These are phyloP conservation scores for Ligustrum vulgare DNA, from an alignment of 257 asterid genomes.

Conservation along the genomic window DNA sequence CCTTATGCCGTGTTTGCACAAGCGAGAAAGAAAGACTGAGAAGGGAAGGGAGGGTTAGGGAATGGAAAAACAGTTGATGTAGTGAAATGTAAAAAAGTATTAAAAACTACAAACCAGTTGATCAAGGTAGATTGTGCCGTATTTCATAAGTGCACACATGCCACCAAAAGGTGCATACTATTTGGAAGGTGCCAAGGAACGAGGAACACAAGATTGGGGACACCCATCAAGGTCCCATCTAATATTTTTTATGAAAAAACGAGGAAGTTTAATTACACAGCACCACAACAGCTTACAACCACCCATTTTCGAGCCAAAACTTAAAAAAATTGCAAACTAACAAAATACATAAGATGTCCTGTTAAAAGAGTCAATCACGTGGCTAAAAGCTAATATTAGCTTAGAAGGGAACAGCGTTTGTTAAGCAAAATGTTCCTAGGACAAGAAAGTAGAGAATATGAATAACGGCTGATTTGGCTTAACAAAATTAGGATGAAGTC, in stretches of 20 bases:
- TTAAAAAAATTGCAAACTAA: neutral
- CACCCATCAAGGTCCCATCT: neutral
- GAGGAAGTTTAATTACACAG: neutral
- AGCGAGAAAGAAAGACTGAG: neutral
- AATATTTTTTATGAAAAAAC: neutral
- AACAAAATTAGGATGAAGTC: neutral
- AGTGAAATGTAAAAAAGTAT: neutral
- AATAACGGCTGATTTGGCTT: conserved; percentile 2
- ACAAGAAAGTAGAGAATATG: conserved; percentile 13
- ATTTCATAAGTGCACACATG: conserved; percentile 4
- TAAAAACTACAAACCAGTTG: neutral
- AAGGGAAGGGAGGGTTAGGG: neutral
- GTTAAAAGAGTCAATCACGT: neutral
- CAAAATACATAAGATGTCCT: neutral
- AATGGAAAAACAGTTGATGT: neutral
- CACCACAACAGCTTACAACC: conserved; percentile 2
- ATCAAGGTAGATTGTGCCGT: neutral
- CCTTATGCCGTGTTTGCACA: neutral
- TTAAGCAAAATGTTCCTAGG: conserved; percentile 11
- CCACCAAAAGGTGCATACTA: neutral
- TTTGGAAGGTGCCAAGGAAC: neutral
- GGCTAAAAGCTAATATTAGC: neutral
- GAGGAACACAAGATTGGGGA: conserved; percentile 4
- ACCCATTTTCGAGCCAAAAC: conserved; percentile 8
- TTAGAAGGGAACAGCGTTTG: neutral